Evolutionary conservation across 2,329 filamentous ascomycete species (phyloP), one percentile per base, ranked within the genome.

Genomic region (Rutstroemia sp.): DNA sequence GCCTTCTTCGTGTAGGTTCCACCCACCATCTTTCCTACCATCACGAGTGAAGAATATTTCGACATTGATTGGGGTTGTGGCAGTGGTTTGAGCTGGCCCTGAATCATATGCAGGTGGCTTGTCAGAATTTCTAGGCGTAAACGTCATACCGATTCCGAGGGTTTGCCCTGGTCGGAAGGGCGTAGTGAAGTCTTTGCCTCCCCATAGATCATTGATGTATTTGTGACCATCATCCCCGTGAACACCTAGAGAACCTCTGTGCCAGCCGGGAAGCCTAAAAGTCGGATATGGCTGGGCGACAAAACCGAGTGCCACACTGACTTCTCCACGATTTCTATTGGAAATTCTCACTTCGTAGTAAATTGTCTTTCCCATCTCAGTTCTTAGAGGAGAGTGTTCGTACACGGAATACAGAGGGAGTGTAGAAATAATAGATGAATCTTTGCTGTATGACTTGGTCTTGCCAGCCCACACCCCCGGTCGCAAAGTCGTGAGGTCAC

Each of bases 181-280:
- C 9, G 68, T 64, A 0, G 83, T 84, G 60, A 92, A 92, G 56
- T 82, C 76, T 60, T 81, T 80, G 17, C 89, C 89, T 21, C 89
- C 88, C 75, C 80, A 87, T 7, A 78, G 77, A 68, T 92, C 86
- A 67, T 91, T 89, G 64, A 90, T 77, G 68, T 87, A 94, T 69
- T 80, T 80, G 64, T 86, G 79, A 0, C 89, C 89, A 69, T 92
- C 89, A 69, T 92, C 89, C 48, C 86, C 84, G 68, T 92, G 89
- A n/a, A 92, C 82, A 1, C 78, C 89, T 14, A 92, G 66, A 60
- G 82, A 86, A 17, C 81, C 88, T 36, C 88, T 79, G 67, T 94
- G 86, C 89, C 88, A 92, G 2, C 89, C 89, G 0, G 89, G 89
- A 58, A 92, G 78, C 7, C 89, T 80, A 74, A 89, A 92, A 0